Evolutionary conservation across 2,329 filamentous ascomycete species (phyloP).

Genomic region (Sporothrix sp.): DNA sequence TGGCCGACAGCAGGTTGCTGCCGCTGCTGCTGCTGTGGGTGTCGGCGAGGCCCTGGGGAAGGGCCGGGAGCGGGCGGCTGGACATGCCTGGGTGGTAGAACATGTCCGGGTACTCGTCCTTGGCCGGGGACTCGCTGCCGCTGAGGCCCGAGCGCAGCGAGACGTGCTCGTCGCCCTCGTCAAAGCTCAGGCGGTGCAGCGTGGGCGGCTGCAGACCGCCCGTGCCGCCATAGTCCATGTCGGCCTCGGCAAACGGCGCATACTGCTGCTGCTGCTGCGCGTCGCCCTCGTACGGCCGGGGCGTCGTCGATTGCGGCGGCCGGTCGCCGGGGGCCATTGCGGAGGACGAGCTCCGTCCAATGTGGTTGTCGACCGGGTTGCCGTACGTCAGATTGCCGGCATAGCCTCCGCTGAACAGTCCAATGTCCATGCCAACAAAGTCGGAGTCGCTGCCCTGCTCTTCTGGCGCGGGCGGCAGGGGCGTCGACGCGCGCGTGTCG

Average conservation of each 20-base stretch:
- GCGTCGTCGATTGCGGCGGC: conserved; percentile 40
- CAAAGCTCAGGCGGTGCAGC: conserved; percentile 70
- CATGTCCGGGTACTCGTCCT: conserved; percentile 74
- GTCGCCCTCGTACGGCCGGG: conserved; percentile 28
- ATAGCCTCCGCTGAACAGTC: conserved; percentile 64
- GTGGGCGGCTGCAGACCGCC: conserved; percentile 74
- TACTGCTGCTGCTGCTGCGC: conserved; percentile 27
- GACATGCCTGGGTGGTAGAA: conserved; percentile 84
- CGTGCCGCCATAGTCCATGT: conserved; percentile 82
- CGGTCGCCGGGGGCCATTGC: conserved; percentile 31
- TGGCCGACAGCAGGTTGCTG: conserved; percentile 39
- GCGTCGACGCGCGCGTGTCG: conserved; percentile 20
- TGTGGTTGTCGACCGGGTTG: conserved; percentile 28
- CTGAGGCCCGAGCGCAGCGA: conserved; percentile 47
- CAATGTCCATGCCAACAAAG: conserved; percentile 61
- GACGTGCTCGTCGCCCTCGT: conserved; percentile 76
- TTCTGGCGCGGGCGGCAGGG: conserved; percentile 38
- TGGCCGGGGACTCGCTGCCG: conserved; percentile 55
- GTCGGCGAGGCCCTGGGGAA: conserved; percentile 55
- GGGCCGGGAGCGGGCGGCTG: conserved; percentile 52
- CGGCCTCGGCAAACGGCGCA: conserved; percentile 47
- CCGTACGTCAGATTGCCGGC: conserved; percentile 43
- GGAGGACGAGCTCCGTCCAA: conserved; percentile 27
- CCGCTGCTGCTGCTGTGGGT: conserved; percentile 21
- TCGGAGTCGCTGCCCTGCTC: conserved; percentile 59